Percentiles rank a stretch among this genome's conserved stretches.
phyloP scores from a whole-genome alignment of 2,329 filamentous ascomycete species.

The Aphanoascus verrucosus region DNA sequence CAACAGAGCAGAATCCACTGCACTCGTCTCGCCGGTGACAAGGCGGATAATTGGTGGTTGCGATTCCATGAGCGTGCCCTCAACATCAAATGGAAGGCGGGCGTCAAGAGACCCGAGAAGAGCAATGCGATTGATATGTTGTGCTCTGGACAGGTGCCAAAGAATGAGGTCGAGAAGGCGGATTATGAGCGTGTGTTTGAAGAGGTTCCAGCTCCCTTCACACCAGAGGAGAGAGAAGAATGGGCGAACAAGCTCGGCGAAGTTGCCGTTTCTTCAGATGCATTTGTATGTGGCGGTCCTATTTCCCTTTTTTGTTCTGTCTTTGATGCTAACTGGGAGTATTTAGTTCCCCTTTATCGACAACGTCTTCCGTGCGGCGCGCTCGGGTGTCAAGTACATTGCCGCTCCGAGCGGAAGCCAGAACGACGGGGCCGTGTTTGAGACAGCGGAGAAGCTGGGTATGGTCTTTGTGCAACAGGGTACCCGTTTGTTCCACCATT shows the following conservation, averaged over 20 bases:
- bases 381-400: constrained; percentile 90
- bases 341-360: constrained; percentile 89
- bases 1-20: constrained; percentile 98
- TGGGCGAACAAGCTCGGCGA: constrained; percentile 68
- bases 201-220: constrained; percentile 73
- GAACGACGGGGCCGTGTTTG: constrained; percentile 45
- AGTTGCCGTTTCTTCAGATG: constrained; percentile 85
- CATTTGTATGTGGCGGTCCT: constrained; percentile 63
- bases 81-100: constrained; percentile 90
- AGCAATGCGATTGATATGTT: constrained; percentile 95
- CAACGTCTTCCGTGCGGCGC: constrained; percentile 84
- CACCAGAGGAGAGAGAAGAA: constrained; percentile 67
- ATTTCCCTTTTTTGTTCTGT: not conserved
- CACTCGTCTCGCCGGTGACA: constrained; percentile 92
- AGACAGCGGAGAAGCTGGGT: constrained; percentile 80
- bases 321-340: constrained; percentile 1
- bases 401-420: constrained; percentile 75
- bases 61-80: constrained; percentile 88
- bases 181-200: constrained; percentile 86
- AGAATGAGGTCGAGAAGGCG: constrained; percentile 69
- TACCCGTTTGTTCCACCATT: constrained; percentile 90
- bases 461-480: constrained; percentile 96
- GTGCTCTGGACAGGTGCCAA: constrained; percentile 79
- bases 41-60: constrained; percentile 99
- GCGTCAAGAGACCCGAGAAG: constrained; percentile 92